Evolutionary conservation across 345 rosid genomes (phyloP).

Genomic region (Gossypium arboreum): DNA sequence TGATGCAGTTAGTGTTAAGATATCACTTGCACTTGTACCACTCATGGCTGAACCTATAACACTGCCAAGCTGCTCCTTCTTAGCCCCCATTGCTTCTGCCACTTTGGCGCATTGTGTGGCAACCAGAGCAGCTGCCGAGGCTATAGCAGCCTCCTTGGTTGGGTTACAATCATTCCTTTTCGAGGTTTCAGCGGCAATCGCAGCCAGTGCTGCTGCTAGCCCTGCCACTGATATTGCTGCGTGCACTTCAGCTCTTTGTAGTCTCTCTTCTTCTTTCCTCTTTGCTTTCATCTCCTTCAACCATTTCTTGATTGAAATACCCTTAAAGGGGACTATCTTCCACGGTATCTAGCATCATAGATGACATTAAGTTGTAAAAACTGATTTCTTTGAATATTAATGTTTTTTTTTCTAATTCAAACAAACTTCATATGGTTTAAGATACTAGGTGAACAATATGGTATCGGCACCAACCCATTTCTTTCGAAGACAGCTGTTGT

Average conservation of each 20-base stretch:
- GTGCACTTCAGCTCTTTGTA: slow-evolving; percentile 80
- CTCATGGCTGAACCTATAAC: slow-evolving; percentile 76
- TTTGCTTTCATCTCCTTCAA: slow-evolving; percentile 65
- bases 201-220: slow-evolving; percentile 75
- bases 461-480: slow-evolving; percentile 53
- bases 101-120: slow-evolving; percentile 80
- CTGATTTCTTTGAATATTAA: background rate
- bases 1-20: slow-evolving; percentile 87
- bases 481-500: slow-evolving; percentile 69
- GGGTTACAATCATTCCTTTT: slow-evolving; percentile 25
- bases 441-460: background rate
- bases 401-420: background rate
- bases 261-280: slow-evolving; percentile 75
- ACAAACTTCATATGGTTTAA: background rate
- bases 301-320: slow-evolving; percentile 74
- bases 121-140: slow-evolving; percentile 85
- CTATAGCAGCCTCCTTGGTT: slow-evolving; percentile 60
- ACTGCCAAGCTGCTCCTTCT: slow-evolving; percentile 59
- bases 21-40: slow-evolving; percentile 65
- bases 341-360: slow-evolving; percentile 45
- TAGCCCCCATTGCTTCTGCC: slow-evolving; percentile 90
- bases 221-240: slow-evolving; percentile 89
- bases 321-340: slow-evolving; percentile 56
- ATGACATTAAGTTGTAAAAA: background rate
- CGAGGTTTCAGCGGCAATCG: slow-evolving; percentile 64